Evolutionary conservation across 2,329 filamentous ascomycete genomes (phyloP).

Genomic region (Graphium sp.): DNA sequence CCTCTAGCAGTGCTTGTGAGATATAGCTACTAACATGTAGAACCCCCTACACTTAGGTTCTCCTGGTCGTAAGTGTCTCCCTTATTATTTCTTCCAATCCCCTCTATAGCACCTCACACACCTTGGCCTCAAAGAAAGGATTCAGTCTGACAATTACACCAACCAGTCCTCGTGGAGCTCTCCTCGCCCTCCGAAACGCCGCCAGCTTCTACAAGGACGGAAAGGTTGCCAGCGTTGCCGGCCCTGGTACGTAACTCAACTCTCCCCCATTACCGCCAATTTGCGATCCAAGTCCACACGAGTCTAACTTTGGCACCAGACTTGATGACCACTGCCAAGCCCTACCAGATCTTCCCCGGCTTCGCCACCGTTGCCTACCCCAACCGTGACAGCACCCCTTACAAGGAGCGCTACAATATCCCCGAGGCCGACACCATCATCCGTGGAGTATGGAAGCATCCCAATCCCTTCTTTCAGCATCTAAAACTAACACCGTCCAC

Average conservation of each 20-base stretch:
- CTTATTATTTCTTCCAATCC: too few species aligned
- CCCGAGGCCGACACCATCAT: conserved; percentile 84
- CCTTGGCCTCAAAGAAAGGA: too few species aligned
- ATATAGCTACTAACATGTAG: not conserved
- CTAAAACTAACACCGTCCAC: conserved; percentile 72
- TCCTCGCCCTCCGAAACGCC: conserved; percentile 74
- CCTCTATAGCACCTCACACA: too few species aligned
- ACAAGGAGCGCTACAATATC: conserved; percentile 79
- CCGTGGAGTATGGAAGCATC: conserved; percentile 37
- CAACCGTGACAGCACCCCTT: conserved; percentile 79
- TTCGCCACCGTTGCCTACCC: conserved; percentile 85
- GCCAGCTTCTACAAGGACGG: conserved; percentile 72
- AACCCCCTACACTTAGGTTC: too few species aligned
- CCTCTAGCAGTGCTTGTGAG: conserved; percentile 6
- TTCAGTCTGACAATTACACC: too few species aligned
- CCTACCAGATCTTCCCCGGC: conserved; percentile 79
- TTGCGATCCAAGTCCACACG: too few species aligned
- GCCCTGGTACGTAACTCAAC: conserved; percentile 9
- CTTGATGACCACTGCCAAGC: conserved; percentile 76
- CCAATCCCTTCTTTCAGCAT: conserved; percentile 58
- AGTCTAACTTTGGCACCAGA: conserved; percentile 26
- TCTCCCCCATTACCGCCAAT: too few species aligned
- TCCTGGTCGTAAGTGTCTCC: conserved; percentile 60
- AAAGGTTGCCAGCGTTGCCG: conserved; percentile 48
- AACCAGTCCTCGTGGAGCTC: conserved; percentile 71